Percentiles rank a stretch among this genome's conserved stretches.
These are phyloP conservation scores for Pilasporangium apinafurcum DNA, from an alignment of 352 stramenopile species.

Conservation along the genomic window DNA sequence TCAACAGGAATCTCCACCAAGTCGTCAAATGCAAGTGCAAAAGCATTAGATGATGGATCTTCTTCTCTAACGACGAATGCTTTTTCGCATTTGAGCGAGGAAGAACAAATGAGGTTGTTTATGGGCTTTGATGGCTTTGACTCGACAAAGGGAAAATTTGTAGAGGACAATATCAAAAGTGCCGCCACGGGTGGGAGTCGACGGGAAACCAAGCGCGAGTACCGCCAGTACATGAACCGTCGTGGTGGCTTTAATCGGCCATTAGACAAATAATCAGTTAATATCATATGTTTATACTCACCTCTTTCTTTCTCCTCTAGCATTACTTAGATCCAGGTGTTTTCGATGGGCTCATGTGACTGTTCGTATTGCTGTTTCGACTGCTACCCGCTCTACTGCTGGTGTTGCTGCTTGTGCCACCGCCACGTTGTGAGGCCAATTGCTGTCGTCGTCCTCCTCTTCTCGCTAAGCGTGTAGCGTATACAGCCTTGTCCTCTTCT, in stretches of 20 bases:
- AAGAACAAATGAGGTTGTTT: constrained; percentile 82
- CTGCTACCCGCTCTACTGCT: neutral
- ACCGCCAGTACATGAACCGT: constrained; percentile 98
- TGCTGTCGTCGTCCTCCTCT: constrained; percentile 51
- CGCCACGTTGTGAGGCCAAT: constrained; percentile 7
- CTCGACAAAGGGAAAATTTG: constrained; percentile 89
- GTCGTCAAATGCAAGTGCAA: too few relatives aligned
- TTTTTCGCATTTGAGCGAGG: constrained; percentile 37
- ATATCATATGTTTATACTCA: too few relatives aligned
- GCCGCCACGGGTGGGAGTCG: constrained; percentile 73
- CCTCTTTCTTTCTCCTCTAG: too few relatives aligned
- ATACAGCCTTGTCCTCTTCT: constrained; percentile 42
- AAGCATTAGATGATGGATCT: constrained; percentile 4
- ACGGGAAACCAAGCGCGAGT: constrained; percentile 92
- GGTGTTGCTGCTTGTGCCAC: too few relatives aligned
- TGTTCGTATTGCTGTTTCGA: too few relatives aligned
- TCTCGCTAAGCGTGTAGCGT: constrained; percentile 43
- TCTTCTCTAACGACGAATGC: neutral
- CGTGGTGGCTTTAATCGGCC: constrained; percentile 93
- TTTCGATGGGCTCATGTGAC: too few relatives aligned
- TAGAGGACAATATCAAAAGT: constrained; percentile 89
- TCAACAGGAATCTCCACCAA: too few relatives aligned
- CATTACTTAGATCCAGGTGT: too few relatives aligned
- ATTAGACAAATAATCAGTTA: constrained; percentile 84
- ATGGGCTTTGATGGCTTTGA: constrained; percentile 90